phyloP scores from a whole-genome alignment of 768 basidiomycete species.

The Boletus rubroflammeus region DNA sequence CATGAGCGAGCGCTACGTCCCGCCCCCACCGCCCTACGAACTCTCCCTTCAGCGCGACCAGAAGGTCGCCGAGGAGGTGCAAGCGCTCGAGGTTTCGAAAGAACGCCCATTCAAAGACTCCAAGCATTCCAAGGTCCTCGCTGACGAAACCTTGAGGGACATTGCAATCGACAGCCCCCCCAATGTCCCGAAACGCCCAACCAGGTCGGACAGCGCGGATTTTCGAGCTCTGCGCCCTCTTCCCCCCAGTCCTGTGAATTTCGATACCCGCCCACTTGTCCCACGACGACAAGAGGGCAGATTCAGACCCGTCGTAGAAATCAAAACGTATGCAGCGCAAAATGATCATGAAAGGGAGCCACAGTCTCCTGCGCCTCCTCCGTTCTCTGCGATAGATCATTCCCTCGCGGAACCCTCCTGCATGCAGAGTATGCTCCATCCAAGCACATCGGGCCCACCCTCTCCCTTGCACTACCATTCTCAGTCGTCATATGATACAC shows the following conservation, averaged over 20 bases:
- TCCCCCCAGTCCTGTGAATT: slow-evolving; percentile 19
- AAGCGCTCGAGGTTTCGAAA: slow-evolving; percentile 11
- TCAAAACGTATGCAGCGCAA: background rate
- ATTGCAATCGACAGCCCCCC: background rate
- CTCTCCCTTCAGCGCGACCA: slow-evolving; percentile 44
- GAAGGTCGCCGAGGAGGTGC: slow-evolving; percentile 39
- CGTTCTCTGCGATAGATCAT: slow-evolving; percentile 31
- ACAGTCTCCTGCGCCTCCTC: slow-evolving; percentile 32
- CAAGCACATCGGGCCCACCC: slow-evolving; percentile 16
- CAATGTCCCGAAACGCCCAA: background rate
- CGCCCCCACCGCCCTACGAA: slow-evolving; percentile 43
- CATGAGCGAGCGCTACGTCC: slow-evolving; percentile 28
- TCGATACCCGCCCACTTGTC: background rate
- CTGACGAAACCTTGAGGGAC: slow-evolving; percentile 4
- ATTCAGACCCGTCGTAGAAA: slow-evolving; percentile 1
- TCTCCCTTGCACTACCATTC: slow-evolving; percentile 24
- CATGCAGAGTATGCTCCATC: slow-evolving; percentile 22
- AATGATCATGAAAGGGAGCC: slow-evolving; percentile 6
- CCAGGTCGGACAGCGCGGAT: background rate
- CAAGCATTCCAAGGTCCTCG: slow-evolving; percentile 7
- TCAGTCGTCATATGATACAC: slow-evolving; percentile 20
- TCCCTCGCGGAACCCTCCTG: slow-evolving; percentile 37
- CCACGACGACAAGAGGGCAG: background rate
- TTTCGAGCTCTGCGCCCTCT: slow-evolving; percentile 24
- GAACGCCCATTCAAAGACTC: slow-evolving; percentile 8